Percentiles rank a stretch among this genome's conserved stretches.
Conservation (phyloP, 495 filamentous ascomycete species). For the Sporormia fimetaria region DNA sequence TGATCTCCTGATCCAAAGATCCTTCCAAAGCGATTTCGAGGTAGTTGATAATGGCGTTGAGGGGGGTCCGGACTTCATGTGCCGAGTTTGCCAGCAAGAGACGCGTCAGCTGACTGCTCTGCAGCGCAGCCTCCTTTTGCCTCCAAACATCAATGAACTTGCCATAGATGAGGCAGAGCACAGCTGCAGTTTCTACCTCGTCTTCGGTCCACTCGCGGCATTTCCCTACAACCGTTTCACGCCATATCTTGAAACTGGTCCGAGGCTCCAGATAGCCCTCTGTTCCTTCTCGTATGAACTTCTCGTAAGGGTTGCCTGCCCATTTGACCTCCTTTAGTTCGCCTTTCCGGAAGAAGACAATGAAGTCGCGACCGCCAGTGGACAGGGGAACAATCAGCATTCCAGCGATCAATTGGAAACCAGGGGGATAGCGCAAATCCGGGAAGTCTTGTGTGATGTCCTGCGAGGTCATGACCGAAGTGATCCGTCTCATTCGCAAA, state of each 20-base stretch:
- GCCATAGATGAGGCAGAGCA: conserved; percentile 82
- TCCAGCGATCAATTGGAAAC: conserved; percentile 69
- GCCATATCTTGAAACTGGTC: conserved; percentile 67
- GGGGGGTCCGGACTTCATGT: conserved; percentile 85
- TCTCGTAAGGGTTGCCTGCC: conserved; percentile 91
- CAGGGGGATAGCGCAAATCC: conserved; percentile 68
- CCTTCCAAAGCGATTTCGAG: conserved; percentile 89
- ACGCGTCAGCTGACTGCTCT: conserved; percentile 69
- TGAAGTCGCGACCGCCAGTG: conserved; percentile 68
- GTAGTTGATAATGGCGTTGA: conserved; percentile 96
- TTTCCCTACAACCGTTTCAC: conserved; percentile 62
- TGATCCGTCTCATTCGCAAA: conserved; percentile 61
- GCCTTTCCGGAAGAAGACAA: conserved; percentile 79
- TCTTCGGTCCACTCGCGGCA: conserved; percentile 67
- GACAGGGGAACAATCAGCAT: conserved; percentile 77
- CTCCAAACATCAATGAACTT: conserved; percentile 90
- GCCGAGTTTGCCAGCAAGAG: conserved; percentile 84
- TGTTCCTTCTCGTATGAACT: conserved; percentile 55
- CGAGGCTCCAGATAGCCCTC: conserved; percentile 61
- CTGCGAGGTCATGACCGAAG: conserved; percentile 67
- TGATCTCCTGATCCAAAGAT: conserved; percentile 65
- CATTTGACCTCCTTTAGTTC: conserved; percentile 73
- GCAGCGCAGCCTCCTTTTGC: conserved; percentile 76
- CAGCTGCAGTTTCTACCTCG: conserved; percentile 75
- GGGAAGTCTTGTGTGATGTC: conserved; percentile 72